Percentiles rank a stretch among this genome's conserved stretches.
These are phyloP conservation scores for Peterozyma xylosa DNA, from an alignment of 805 yeast genomes.

Conservation along the genomic window DNA sequence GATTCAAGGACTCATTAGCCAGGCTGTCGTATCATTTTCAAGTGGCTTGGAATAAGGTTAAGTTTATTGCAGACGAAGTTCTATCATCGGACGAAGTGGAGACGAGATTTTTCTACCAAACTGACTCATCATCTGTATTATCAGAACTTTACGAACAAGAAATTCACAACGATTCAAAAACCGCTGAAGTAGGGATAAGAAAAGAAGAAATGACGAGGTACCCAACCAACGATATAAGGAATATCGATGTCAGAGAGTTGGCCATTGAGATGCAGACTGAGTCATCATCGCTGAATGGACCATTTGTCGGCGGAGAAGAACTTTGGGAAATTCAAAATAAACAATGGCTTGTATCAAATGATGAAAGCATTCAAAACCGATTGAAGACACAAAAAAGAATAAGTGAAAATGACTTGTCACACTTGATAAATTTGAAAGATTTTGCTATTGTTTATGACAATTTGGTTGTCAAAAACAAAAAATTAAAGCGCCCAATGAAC, in stretches of 20 bases:
- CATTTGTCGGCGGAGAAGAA: conserved; percentile 44
- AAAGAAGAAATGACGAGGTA: background rate
- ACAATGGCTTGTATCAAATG: conserved; percentile 52
- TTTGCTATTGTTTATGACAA: conserved; percentile 59
- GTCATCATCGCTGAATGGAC: conserved; percentile 15
- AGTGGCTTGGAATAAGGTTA: conserved; percentile 24
- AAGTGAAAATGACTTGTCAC: conserved; percentile 18
- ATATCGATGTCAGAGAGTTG: conserved; percentile 19
- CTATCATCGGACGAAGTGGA: conserved; percentile 41
- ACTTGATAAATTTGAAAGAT: conserved; percentile 33
- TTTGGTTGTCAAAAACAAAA: conserved; percentile 62
- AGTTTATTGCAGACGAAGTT: conserved; percentile 39
- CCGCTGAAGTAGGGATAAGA: conserved; percentile 12
- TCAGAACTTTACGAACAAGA: conserved; percentile 19
- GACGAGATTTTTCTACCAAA: conserved; percentile 39
- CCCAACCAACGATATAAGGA: conserved; percentile 5
- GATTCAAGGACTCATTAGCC: conserved; percentile 25
- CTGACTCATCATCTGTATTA: conserved; percentile 23
- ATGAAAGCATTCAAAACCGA: conserved; percentile 19
- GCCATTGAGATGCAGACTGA: conserved; percentile 20
- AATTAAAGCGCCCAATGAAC: conserved; percentile 64
- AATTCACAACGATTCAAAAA: conserved; percentile 11
- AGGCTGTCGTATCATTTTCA: conserved; percentile 32
- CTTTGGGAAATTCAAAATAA: conserved; percentile 67
- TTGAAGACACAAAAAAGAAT: conserved; percentile 14